Evolutionary conservation across 305 asterid species (phyloP).

Genomic region (Solanum aculeatissimum): DNA sequence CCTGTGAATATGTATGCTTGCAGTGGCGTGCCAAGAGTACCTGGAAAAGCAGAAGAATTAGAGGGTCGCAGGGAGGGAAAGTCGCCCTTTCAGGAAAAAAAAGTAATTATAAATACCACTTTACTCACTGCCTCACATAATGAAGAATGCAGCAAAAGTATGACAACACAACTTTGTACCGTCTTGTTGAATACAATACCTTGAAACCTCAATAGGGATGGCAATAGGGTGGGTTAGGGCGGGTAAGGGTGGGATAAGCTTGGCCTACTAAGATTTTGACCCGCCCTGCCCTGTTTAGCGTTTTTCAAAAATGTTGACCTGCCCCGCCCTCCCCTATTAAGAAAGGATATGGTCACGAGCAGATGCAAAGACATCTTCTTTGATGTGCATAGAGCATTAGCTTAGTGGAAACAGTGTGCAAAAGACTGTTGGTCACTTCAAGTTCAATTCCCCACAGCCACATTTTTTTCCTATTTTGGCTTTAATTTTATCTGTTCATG

Average conservation of each 20-base stretch:
- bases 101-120: too few species aligned
- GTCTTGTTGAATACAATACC: too few species aligned
- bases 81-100: too few species aligned
- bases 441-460: neutral
- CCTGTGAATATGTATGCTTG: conserved; percentile 96
- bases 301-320: neutral
- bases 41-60: conserved; percentile 2
- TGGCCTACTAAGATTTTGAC: neutral
- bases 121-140: too few species aligned
- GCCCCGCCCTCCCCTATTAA: neutral
- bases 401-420: neutral
- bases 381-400: neutral
- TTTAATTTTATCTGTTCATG: neutral
- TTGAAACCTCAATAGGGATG: neutral
- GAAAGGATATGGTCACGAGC: neutral
- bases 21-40: conserved; percentile 83
- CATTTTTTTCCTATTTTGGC: neutral
- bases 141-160: too few species aligned
- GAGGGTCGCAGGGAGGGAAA: too few species aligned
- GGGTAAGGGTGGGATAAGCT: neutral
- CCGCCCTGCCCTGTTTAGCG: neutral
- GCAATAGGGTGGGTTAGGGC: neutral
- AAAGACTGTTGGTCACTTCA: neutral
- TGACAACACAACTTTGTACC: too few species aligned
- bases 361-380: neutral